Percentiles rank a stretch among this genome's conserved stretches.
Conservation (phyloP, 2,329 filamentous ascomycete species). For the Thelonectria rubi region DNA sequence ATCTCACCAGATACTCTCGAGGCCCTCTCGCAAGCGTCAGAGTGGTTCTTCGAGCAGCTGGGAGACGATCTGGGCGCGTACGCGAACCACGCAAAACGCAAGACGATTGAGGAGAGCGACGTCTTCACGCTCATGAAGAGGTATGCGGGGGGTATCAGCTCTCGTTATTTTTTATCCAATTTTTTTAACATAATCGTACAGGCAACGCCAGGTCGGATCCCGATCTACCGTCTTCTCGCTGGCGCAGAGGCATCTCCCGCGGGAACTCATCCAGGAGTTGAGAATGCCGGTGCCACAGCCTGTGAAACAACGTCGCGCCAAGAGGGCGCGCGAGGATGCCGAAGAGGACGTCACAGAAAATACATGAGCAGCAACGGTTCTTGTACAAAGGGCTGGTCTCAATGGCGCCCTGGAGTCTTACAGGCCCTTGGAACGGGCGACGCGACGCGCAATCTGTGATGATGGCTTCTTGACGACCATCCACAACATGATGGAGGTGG, state of each 20-base stretch:
- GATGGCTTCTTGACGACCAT: slow-evolving; percentile 92
- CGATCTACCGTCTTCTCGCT: slow-evolving; percentile 83
- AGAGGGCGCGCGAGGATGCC: slow-evolving; percentile 43
- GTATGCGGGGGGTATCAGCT: slow-evolving; percentile 59
- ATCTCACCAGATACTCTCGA: slow-evolving; percentile 78
- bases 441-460: slow-evolving; percentile 74
- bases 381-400: slow-evolving; percentile 22
- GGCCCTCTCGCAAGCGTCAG: slow-evolving; percentile 80
- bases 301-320: slow-evolving; percentile 55
- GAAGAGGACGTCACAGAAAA: slow-evolving; percentile 51
- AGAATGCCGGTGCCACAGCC: slow-evolving; percentile 71
- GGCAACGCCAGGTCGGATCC: slow-evolving; percentile 78
- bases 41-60: slow-evolving; percentile 92
- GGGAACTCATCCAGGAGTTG: slow-evolving; percentile 84
- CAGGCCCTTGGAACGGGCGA: slow-evolving; percentile 52
- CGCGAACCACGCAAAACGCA: slow-evolving; percentile 82
- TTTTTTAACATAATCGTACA: slow-evolving; percentile 54
- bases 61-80: slow-evolving; percentile 83
- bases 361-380: slow-evolving; percentile 38
- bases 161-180: slow-evolving; percentile 33
- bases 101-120: slow-evolving; percentile 86
- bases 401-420: slow-evolving; percentile 24
- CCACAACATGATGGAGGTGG: slow-evolving; percentile 95
- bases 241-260: slow-evolving; percentile 82
- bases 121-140: slow-evolving; percentile 83